Conservation (phyloP, 148 eudicot genomes). For the Camellia sinensis region DNA sequence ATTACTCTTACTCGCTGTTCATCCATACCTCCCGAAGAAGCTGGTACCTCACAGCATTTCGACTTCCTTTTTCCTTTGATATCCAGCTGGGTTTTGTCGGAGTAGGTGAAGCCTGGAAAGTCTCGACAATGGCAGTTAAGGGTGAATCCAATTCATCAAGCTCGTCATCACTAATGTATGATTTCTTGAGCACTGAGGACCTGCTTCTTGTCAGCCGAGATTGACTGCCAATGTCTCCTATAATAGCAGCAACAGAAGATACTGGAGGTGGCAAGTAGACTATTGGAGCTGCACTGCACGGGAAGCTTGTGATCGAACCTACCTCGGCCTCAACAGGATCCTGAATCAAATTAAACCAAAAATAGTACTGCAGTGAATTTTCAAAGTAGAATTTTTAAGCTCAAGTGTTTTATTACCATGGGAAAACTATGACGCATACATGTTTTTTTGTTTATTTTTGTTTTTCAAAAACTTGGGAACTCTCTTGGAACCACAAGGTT, state of each 20-base stretch:
- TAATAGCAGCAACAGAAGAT: conserved; percentile 38
- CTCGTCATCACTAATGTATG: conserved; percentile 86
- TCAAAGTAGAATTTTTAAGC: neutral
- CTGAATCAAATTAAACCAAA: conserved; percentile 31
- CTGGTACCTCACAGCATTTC: conserved; percentile 52
- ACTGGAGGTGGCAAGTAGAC: conserved; percentile 59
- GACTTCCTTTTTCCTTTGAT: conserved; percentile 29
- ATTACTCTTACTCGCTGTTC: neutral
- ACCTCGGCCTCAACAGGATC: conserved; percentile 40
- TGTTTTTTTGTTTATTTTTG: neutral
- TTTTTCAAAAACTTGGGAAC: neutral
- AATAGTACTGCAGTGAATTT: neutral
- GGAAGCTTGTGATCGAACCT: conserved; percentile 35
- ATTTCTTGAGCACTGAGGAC: conserved; percentile 60
- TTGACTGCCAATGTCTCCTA: conserved; percentile 41
- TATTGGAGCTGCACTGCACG: conserved; percentile 64
- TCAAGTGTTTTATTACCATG: neutral
- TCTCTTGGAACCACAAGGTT: neutral
- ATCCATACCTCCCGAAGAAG: conserved; percentile 50
- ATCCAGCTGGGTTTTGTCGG: conserved; percentile 28
- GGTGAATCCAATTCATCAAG: conserved; percentile 83
- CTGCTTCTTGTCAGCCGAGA: conserved; percentile 53
- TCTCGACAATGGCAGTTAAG: conserved; percentile 38
- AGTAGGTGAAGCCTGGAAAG: conserved; percentile 16
- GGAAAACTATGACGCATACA: neutral